A percentile compares a stretch with the other conserved stretches of the same genome.
phyloP scores from a whole-genome alignment of 306 rosid genomes.

The Begonia fuchsioides region DNA sequence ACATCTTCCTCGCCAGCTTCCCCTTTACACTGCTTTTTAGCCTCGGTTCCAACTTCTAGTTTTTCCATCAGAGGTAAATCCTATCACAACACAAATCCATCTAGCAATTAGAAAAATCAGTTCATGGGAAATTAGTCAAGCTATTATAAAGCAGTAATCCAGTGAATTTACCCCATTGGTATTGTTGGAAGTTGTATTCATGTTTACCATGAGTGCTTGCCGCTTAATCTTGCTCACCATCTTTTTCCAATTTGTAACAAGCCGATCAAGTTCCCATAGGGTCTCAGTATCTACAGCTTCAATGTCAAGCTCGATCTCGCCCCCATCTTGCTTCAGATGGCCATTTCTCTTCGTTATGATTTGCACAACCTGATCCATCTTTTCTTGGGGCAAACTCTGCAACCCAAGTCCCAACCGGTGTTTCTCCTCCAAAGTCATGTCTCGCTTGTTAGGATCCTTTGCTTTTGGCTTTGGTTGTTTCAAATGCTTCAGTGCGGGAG shows the following conservation, averaged over 20 bases:
- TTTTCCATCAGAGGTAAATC: constrained; percentile 34
- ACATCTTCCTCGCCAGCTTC: constrained; percentile 89
- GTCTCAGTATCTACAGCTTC: constrained; percentile 90
- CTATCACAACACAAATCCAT: constrained; percentile 23
- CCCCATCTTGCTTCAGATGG: constrained; percentile 87
- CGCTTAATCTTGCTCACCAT: constrained; percentile 87
- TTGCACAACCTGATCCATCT: constrained; percentile 94
- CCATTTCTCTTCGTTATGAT: constrained; percentile 84
- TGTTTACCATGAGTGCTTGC: constrained; percentile 48
- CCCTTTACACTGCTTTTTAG: constrained; percentile 54
- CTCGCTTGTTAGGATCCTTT: constrained; percentile 80
- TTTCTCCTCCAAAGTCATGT: constrained; percentile 83
- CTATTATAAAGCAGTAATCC: neutral
- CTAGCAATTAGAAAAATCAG: constrained; percentile 1
- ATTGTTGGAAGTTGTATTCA: constrained; percentile 20
- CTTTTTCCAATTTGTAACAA: constrained; percentile 83
- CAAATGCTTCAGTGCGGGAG: constrained; percentile 46
- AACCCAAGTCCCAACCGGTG: constrained; percentile 76
- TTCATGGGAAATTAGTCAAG: neutral
- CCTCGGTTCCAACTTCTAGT: constrained; percentile 29
- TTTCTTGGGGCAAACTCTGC: constrained; percentile 82
- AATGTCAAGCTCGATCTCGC: constrained; percentile 93
- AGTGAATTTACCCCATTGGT: constrained; percentile 43
- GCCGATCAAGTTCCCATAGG: constrained; percentile 93
- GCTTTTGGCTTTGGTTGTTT: constrained; percentile 97